These are phyloP conservation scores for Solanum pimpinellifolium DNA, from an alignment of 257 asterid genomes.

Conservation along the genomic window DNA sequence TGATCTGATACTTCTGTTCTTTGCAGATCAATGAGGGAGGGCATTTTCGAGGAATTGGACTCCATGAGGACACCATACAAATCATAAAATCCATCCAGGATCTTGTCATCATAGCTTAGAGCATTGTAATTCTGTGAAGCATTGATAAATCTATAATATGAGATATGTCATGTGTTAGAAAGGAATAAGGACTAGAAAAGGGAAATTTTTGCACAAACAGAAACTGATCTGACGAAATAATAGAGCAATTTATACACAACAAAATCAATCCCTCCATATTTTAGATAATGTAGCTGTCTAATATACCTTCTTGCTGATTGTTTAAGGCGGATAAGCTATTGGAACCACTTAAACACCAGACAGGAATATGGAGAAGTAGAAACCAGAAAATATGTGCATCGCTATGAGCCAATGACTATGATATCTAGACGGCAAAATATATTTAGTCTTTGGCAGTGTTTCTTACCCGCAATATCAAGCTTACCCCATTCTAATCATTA, in stretches of 20 bases:
- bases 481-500: background rate
- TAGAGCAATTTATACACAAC: background rate
- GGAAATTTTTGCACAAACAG: background rate
- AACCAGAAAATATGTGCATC: background rate
- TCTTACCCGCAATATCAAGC: background rate
- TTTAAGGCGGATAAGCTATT: background rate
- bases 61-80: constrained; percentile 61
- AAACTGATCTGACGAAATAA: background rate
- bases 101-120: constrained; percentile 90
- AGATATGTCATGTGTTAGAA: constrained; percentile 47
- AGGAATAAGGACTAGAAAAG: constrained; percentile 8
- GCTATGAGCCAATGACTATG: background rate
- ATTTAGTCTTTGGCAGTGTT: background rate
- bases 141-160: constrained; percentile 69
- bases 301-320: background rate
- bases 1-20: constrained; percentile 55
- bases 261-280: background rate
- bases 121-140: constrained; percentile 96
- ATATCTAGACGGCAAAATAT: background rate
- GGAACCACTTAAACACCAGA: background rate
- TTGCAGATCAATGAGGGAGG: constrained; percentile 86
- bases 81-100: constrained; percentile 92
- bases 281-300: background rate
- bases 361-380: background rate
- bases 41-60: constrained; percentile 77